Percentiles rank a stretch among this genome's conserved stretches.
phyloP scores from a whole-genome alignment of 768 basidiomycete species.

The Suillus hirtellus region DNA sequence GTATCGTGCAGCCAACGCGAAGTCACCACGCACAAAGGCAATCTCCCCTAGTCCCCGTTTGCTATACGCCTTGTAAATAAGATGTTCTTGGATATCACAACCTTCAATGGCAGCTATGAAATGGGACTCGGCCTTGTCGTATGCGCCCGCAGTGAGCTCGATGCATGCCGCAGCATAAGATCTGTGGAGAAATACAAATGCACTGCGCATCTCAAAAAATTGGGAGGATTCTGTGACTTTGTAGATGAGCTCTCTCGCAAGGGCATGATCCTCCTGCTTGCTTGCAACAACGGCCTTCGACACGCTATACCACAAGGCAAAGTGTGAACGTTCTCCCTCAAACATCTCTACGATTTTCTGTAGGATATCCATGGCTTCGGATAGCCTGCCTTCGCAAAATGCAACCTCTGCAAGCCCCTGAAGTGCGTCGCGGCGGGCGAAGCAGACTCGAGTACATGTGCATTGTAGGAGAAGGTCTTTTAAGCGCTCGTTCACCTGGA shows the following conservation, averaged over 20 bases:
- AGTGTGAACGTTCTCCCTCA: fast-evolving
- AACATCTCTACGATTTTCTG: neutral
- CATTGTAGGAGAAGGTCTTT: neutral
- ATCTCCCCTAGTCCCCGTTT: neutral
- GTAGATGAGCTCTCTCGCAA: neutral
- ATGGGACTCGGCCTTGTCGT: neutral
- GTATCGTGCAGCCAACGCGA: fast-evolving
- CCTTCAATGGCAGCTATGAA: neutral
- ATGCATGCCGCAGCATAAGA: neutral
- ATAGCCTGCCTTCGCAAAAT: neutral
- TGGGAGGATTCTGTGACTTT: neutral
- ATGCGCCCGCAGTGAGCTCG: neutral
- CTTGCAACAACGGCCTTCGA: neutral
- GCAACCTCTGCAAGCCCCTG: neutral
- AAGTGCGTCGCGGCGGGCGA: neutral
- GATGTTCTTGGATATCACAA: neutral
- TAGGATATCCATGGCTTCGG: neutral
- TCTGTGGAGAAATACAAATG: neutral
- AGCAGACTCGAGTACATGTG: neutral
- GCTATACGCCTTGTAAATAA: neutral
- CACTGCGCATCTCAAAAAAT: neutral
- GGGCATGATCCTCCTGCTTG: neutral
- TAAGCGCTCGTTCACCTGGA: neutral
- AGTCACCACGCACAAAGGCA: neutral
- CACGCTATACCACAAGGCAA: neutral